phyloP scores from a whole-genome alignment of 352 stramenopile species.

The Phytophthora pinifolia region DNA sequence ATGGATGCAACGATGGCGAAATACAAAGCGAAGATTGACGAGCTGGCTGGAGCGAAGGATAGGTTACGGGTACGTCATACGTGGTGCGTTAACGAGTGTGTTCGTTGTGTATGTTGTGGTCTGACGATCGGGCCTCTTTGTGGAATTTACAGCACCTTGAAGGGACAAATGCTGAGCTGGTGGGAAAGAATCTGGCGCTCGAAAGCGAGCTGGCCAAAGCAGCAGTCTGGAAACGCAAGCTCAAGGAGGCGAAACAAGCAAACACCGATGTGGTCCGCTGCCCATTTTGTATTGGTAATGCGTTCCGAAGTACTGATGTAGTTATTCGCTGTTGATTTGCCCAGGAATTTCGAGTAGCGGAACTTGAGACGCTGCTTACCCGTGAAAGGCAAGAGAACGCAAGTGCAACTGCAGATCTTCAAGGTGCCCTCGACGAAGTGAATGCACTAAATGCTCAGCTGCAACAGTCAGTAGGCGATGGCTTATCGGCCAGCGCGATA shows the following conservation, averaged over 20 bases:
- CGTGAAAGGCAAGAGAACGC: conserved; percentile 36
- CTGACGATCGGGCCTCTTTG: not conserved
- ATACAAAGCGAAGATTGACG: conserved; percentile 76
- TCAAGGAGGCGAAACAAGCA: conserved; percentile 62
- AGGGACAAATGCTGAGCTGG: conserved; percentile 53
- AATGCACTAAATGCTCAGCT: conserved; percentile 50
- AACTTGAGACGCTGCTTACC: conserved; percentile 46
- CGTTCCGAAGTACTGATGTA: not conserved
- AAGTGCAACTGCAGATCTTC: conserved; percentile 26
- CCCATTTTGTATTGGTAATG: not conserved
- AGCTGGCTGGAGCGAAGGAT: conserved; percentile 52
- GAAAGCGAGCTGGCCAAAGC: conserved; percentile 52
- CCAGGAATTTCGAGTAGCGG: conserved; percentile 66
- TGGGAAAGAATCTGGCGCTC: conserved; percentile 53
- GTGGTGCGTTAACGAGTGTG: not conserved
- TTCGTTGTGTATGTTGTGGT: not conserved
- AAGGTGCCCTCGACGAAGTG: conserved; percentile 39
- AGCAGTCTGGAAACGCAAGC: conserved; percentile 55
- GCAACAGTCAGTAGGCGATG: conserved; percentile 36
- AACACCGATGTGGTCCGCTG: conserved; percentile 61
- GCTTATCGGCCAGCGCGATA: conserved; percentile 10
- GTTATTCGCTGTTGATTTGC: not conserved
- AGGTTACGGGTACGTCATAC: conserved; percentile 40
- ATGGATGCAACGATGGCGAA: conserved; percentile 49
- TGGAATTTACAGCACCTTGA: conserved; percentile 42